Conservation (phyloP, 2,329 filamentous ascomycete species). For the Ceratocystis eucalypticola region DNA sequence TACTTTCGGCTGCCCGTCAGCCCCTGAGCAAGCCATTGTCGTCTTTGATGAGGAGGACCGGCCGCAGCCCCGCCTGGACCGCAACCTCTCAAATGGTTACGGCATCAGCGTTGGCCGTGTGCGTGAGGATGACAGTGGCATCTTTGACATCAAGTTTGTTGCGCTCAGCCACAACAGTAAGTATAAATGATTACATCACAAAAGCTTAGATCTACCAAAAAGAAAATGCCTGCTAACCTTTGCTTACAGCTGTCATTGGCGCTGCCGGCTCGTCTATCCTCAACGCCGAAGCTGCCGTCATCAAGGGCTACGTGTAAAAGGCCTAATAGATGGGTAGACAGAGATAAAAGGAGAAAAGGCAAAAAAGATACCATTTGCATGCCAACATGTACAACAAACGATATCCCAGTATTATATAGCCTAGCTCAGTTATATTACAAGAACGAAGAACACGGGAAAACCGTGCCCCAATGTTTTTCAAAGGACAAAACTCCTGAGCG, state of each 20-base stretch:
- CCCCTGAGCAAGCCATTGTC: constrained; percentile 65
- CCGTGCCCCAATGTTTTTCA: too few species aligned
- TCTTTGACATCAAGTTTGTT: constrained; percentile 93
- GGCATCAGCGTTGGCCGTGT: constrained; percentile 82
- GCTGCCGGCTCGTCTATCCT: constrained; percentile 92
- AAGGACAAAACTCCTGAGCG: too few species aligned
- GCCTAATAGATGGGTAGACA: not conserved
- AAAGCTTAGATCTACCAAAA: not conserved
- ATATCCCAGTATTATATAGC: not conserved
- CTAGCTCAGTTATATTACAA: not conserved
- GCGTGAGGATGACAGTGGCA: constrained; percentile 69
- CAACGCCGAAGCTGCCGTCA: constrained; percentile 81
- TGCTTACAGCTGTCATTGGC: constrained; percentile 62
- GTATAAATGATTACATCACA: constrained; percentile 22
- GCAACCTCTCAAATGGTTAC: constrained; percentile 74
- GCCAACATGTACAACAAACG: not conserved
- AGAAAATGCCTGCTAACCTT: constrained; percentile 29
- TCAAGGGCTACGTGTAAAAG: constrained; percentile 66
- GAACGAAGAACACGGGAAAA: not conserved
- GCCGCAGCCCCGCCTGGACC: constrained; percentile 81
- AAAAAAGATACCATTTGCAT: not conserved
- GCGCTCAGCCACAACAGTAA: constrained; percentile 69
- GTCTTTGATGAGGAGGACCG: constrained; percentile 84
- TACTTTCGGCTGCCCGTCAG: constrained; percentile 72
- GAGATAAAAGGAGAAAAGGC: not conserved